A percentile compares a stretch with the other conserved stretches of the same genome.
phyloP scores from a whole-genome alignment of 1,284 basidiomycete species.

The Lentinula novae-zelandiae region DNA sequence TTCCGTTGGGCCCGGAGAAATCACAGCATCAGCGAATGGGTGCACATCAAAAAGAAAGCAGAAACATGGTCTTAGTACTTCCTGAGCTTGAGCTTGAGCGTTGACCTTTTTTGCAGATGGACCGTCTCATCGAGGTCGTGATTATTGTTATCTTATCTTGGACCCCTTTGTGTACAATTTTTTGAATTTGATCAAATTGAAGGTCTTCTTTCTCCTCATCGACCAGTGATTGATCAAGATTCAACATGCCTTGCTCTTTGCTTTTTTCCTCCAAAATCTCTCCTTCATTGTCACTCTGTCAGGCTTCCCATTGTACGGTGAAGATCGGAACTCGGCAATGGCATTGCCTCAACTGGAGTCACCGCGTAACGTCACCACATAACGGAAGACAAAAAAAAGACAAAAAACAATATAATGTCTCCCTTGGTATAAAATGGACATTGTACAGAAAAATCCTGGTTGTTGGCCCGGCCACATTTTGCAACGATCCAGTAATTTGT shows the following conservation, averaged over 20 bases:
- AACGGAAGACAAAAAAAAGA: neutral
- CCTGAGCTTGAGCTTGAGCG: too few relatives aligned
- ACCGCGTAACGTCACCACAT: slow-evolving; percentile 1
- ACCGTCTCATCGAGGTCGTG: too few relatives aligned
- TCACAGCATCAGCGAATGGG: too few relatives aligned
- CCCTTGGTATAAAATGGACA: neutral
- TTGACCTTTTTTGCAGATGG: too few relatives aligned
- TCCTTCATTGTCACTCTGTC: neutral
- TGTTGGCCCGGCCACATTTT: neutral
- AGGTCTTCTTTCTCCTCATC: neutral
- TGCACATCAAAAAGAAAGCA: too few relatives aligned
- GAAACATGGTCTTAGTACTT: too few relatives aligned
- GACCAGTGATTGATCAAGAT: neutral
- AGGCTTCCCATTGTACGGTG: neutral
- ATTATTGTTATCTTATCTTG: too few relatives aligned
- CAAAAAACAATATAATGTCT: neutral
- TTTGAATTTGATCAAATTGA: too few relatives aligned
- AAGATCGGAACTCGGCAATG: neutral
- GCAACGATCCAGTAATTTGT: neutral
- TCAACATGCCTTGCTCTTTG: neutral
- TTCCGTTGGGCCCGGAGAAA: too few relatives aligned
- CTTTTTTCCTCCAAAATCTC: neutral
- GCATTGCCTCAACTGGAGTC: neutral
- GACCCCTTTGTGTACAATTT: too few relatives aligned
- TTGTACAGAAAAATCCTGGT: neutral